Percentiles rank a stretch among this genome's conserved stretches.
Conservation (phyloP, 208 protist species). For the Trypanosoma melophagium region DNA sequence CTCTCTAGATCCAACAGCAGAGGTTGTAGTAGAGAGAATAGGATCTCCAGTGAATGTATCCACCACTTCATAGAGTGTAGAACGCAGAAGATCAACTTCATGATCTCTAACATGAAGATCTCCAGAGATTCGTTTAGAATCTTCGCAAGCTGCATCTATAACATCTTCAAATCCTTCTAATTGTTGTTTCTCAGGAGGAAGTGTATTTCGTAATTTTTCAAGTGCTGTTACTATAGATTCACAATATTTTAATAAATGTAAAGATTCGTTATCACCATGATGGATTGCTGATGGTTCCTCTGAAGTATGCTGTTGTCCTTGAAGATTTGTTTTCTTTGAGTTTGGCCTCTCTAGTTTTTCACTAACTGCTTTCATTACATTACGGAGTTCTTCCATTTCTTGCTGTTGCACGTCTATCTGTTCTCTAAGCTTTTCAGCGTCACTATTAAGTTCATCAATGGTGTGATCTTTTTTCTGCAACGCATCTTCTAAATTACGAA, state of each 20-base stretch:
- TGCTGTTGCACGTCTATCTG: neutral
- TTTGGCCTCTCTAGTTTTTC: neutral
- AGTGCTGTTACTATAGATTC: neutral
- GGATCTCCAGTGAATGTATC: too few species aligned
- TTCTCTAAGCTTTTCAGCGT: conserved; percentile 8
- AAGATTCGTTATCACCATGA: neutral
- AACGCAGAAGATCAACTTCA: neutral
- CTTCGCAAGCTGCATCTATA: neutral
- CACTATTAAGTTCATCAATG: conserved; percentile 12
- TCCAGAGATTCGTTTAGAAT: too few species aligned
- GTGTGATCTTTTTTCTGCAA: conserved; percentile 20
- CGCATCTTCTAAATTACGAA: conserved; percentile 10
- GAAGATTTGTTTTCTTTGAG: neutral
- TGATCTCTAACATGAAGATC: neutral
- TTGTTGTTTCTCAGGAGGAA: neutral
- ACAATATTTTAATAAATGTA: conserved; percentile 4
- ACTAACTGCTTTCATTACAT: conserved; percentile 1
- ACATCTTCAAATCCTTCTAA: neutral
- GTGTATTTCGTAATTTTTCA: conserved; percentile 7
- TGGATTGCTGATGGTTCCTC: conserved; percentile 6
- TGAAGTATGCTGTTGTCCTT: neutral
- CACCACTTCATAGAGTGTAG: neutral
- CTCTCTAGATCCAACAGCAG: too few species aligned
- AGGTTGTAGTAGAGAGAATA: too few species aligned
- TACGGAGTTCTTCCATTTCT: neutral